Base-by-base conservation (phyloP, 73 alveolate genomes). In the Durusdinium trenchii region DNA sequence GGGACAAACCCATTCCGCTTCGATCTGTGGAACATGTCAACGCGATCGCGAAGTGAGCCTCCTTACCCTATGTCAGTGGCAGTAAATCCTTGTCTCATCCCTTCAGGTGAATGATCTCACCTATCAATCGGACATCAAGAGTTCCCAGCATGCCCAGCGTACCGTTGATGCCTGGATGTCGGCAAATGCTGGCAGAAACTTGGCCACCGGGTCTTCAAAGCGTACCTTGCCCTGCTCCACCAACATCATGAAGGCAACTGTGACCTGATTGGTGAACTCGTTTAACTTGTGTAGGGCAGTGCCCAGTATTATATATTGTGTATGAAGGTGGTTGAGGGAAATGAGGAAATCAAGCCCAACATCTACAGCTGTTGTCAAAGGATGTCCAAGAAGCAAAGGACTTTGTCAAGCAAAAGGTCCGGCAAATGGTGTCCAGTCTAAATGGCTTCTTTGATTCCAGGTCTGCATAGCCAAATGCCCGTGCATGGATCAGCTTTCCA, bases 191-290 rank as follows among this genome's bases (percentile, higher is more conserved):
- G 97, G 97, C 61, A 91, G 76, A 57, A 69, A 91, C 76, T 91
- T 91, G 75, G 89, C 97, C 89, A 91, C 97, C 35, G 97, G 89
- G n/a, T 91, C 97, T 14, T 91, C 97, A 73, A 91, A 45, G 36
- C 97, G 87, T n/a, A 91, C 97, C 76, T 12, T 43, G 54, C 97
- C 97, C 42, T 69, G 69, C 71, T 91, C 97, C 89, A 91, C 97
- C 60, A 57, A 45, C 86, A 91, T 67, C 97, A 91, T 91, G 87
- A 91, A 91, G 36, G 97, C 97, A 86, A 91, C 97, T 9, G 97
- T 91, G 57, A 91, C 97, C 97, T 91, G 51, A 26, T 28, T 35
- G 69, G 45, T 67, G 42, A 67, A 67, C 42, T 42, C 81, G 36
- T 32, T 14, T 26, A 67, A 67, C 43, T 42, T 67, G 42, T 20